phyloP scores from a whole-genome alignment of 345 rosid genomes.

The Nasturtium officinale region DNA sequence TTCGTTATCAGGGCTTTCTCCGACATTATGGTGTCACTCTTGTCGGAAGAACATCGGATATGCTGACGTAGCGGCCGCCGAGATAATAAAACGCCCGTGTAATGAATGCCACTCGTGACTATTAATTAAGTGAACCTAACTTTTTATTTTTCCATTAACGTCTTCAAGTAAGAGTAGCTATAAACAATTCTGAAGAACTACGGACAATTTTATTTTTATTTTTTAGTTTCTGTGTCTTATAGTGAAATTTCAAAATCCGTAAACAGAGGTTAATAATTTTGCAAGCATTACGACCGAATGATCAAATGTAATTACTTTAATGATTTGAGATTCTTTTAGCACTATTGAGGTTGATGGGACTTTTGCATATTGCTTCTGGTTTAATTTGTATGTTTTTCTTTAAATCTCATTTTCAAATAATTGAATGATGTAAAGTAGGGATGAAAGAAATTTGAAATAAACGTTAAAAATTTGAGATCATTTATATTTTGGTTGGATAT shows the following conservation, averaged over 20 bases:
- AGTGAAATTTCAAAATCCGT: not conserved
- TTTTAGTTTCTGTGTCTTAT: not conserved
- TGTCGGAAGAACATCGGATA: slow-evolving; percentile 26
- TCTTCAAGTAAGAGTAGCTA: slow-evolving; percentile 11
- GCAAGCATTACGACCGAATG: not conserved
- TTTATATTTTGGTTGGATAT: not conserved
- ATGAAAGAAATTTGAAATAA: not conserved
- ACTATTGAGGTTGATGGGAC: not conserved
- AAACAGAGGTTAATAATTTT: not conserved
- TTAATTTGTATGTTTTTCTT: too few relatives aligned
- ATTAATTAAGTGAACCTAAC: slow-evolving; percentile 24
- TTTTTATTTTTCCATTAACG: not conserved
- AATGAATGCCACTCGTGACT: slow-evolving; percentile 28
- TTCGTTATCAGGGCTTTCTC: slow-evolving; percentile 76
- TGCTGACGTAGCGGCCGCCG: slow-evolving; percentile 16
- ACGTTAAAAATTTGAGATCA: not conserved
- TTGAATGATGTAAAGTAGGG: slow-evolving; percentile 14
- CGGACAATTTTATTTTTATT: not conserved
- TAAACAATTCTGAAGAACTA: not conserved
- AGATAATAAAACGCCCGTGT: not conserved
- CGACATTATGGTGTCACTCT: slow-evolving; percentile 71
- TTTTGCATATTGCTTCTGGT: too few relatives aligned
- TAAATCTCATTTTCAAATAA: not conserved
- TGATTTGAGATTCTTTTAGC: not conserved
- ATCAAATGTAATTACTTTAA: not conserved